phyloP scores from a whole-genome alignment of 106 monocot species.

The Posidonia australis region DNA sequence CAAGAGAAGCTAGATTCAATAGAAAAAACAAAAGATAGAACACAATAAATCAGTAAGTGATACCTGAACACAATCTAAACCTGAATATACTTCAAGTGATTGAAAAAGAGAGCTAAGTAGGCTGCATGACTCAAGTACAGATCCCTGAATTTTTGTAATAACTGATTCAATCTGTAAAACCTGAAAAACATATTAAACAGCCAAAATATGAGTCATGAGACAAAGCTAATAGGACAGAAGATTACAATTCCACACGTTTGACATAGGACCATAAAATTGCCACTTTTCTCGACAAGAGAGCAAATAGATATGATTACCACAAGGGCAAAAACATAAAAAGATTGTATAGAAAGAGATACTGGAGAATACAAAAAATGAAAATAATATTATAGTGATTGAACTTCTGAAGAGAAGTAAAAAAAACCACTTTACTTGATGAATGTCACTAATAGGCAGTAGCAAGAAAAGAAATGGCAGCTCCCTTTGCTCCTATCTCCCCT shows the following conservation, averaged over 20 bases:
- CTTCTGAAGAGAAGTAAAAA: too few relatives aligned
- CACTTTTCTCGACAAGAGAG: too few relatives aligned
- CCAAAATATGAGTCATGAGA: neutral
- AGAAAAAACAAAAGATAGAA: conserved; percentile 8
- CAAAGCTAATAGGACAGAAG: neutral
- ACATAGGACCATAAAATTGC: too few relatives aligned
- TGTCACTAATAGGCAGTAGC: too few relatives aligned
- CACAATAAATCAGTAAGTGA: neutral
- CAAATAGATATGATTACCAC: too few relatives aligned
- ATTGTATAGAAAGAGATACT: too few relatives aligned
- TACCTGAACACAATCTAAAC: conserved; percentile 48
- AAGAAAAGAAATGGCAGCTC: neutral
- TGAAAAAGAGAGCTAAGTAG: conserved; percentile 23
- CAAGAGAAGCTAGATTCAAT: neutral
- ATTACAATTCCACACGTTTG: too few relatives aligned
- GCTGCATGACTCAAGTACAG: conserved; percentile 28
- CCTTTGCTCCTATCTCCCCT: too few relatives aligned
- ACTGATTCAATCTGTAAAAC: conserved; percentile 53
- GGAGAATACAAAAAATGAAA: too few relatives aligned
- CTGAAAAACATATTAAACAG: conserved; percentile 24
- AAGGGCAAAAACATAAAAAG: too few relatives aligned
- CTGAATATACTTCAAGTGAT: conserved; percentile 11
- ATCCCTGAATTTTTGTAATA: conserved; percentile 42
- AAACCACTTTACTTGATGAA: too few relatives aligned
- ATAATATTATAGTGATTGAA: too few relatives aligned